Evolutionary conservation across 1,139 yeast genomes (phyloP).

Genomic region (Protomyces pachydermus): DNA sequence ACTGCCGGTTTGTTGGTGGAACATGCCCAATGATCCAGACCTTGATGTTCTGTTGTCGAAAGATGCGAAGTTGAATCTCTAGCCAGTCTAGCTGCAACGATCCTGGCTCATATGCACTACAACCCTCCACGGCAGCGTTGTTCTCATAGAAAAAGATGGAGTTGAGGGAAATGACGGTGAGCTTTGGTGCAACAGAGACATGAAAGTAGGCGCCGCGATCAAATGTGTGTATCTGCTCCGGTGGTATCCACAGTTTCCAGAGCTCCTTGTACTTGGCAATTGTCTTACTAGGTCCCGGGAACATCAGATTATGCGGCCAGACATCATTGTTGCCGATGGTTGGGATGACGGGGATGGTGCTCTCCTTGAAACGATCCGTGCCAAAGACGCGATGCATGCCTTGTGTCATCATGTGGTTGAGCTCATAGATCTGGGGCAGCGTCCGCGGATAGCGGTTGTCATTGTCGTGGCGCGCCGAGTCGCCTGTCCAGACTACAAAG

Average conservation of each 20-base stretch:
- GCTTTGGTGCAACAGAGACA: slow-evolving; percentile 69
- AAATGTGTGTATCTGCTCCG: slow-evolving; percentile 68
- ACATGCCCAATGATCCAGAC: slow-evolving; percentile 87
- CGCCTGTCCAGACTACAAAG: slow-evolving; percentile 88
- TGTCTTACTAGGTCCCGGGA: slow-evolving; percentile 79
- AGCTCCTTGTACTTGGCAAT: slow-evolving; percentile 60
- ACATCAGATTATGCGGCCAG: slow-evolving; percentile 77
- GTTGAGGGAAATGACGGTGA: slow-evolving; percentile 73
- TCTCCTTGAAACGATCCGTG: slow-evolving; percentile 40
- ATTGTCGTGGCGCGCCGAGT: slow-evolving; percentile 78
- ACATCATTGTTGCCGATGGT: slow-evolving; percentile 72
- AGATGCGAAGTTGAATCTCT: slow-evolving; percentile 65
- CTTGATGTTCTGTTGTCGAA: slow-evolving; percentile 69
- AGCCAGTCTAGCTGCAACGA: slow-evolving; percentile 72
- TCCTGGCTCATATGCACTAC: slow-evolving; percentile 75
- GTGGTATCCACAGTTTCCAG: slow-evolving; percentile 73
- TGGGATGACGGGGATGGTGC: slow-evolving; percentile 36
- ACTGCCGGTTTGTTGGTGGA: slow-evolving; percentile 76
- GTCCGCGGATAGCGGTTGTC: slow-evolving; percentile 70
- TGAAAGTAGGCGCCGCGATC: slow-evolving; percentile 70
- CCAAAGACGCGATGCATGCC: slow-evolving; percentile 49
- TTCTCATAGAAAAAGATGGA: slow-evolving; percentile 69
- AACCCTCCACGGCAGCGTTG: slow-evolving; percentile 76
- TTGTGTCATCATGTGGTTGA: slow-evolving; percentile 59
- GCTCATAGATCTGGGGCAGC: slow-evolving; percentile 61